Evolutionary conservation across 441 rosid species (phyloP).

Genomic region (Daphne laureola): DNA sequence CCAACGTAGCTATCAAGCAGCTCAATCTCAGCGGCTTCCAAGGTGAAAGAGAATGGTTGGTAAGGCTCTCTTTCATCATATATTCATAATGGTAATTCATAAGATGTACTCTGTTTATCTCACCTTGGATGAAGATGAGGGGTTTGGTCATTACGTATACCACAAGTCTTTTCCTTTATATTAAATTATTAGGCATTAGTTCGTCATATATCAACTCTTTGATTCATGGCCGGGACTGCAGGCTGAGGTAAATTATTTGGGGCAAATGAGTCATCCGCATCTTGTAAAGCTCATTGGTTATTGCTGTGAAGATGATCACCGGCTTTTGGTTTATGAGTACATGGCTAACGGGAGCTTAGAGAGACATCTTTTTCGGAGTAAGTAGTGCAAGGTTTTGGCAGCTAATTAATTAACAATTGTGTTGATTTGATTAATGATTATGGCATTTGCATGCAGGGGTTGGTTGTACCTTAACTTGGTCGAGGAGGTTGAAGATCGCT

Average conservation of each 20-base stretch:
- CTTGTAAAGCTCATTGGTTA: slow-evolving; percentile 98
- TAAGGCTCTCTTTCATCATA: slow-evolving; percentile 16
- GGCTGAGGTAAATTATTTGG: slow-evolving; percentile 96
- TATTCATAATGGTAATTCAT: too few relatives aligned
- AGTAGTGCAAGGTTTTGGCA: slow-evolving; percentile 20
- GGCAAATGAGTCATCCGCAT: slow-evolving; percentile 86
- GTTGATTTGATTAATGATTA: too few relatives aligned
- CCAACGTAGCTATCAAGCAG: slow-evolving; percentile 81
- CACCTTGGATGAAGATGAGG: too few relatives aligned
- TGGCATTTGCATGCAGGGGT: slow-evolving; percentile 37
- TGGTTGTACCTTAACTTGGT: slow-evolving; percentile 88
- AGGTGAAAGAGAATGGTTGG: slow-evolving; percentile 99
- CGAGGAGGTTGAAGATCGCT: slow-evolving; percentile 91
- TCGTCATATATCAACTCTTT: too few relatives aligned
- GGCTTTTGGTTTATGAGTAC: slow-evolving; percentile 88
- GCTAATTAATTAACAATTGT: too few relatives aligned
- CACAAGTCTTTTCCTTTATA: too few relatives aligned
- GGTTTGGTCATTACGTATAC: too few relatives aligned
- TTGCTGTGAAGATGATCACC: slow-evolving; percentile 96
- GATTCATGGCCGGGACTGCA: slow-evolving; percentile 24
- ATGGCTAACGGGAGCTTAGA: slow-evolving; percentile 95
- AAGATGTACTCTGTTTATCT: too few relatives aligned
- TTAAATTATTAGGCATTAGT: too few relatives aligned
- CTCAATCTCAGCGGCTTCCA: slow-evolving; percentile 92
- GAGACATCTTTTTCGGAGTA: slow-evolving; percentile 92